phyloP scores from a whole-genome alignment of 2,329 filamentous ascomycete genomes.

The Anthostomella pinea region DNA sequence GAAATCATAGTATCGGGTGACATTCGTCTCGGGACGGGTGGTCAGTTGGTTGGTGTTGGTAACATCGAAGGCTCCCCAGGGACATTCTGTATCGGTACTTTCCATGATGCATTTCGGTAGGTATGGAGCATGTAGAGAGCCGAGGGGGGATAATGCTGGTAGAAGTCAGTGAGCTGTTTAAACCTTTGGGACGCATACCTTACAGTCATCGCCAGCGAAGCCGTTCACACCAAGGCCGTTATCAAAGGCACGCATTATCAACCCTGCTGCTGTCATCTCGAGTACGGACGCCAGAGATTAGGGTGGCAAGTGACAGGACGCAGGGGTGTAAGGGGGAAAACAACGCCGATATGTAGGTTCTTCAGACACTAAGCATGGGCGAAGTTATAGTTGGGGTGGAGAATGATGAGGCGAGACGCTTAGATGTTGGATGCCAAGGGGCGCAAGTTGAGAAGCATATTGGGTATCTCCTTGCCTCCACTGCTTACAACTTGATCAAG shows the following conservation, averaged over 20 bases:
- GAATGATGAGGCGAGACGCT: no score
- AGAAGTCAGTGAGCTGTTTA: background rate
- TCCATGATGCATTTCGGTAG: conserved; percentile 1
- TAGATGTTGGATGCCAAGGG: no score
- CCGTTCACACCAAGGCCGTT: background rate
- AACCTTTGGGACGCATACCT: background rate
- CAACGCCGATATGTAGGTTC: no score
- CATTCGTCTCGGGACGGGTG: conserved; percentile 8
- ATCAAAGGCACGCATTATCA: background rate
- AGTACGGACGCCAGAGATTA: background rate
- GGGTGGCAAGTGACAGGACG: no score
- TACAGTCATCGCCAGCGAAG: conserved; percentile 2
- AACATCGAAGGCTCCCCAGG: conserved; percentile 2
- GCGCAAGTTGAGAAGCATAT: no score
- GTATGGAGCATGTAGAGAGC: conserved; percentile 2
- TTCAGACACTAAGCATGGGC: no score
- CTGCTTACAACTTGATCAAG: no score
- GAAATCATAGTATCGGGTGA: conserved; percentile 24
- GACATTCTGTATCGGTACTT: background rate
- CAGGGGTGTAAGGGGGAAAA: no score
- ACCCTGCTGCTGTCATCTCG: background rate
- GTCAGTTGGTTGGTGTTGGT: conserved; percentile 1
- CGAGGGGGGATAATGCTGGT: conserved; percentile 3
- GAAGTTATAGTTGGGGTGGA: no score
- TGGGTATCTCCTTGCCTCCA: no score